Conservation (phyloP, 2,329 filamentous ascomycete species). For the Cladosporium colombiae region DNA sequence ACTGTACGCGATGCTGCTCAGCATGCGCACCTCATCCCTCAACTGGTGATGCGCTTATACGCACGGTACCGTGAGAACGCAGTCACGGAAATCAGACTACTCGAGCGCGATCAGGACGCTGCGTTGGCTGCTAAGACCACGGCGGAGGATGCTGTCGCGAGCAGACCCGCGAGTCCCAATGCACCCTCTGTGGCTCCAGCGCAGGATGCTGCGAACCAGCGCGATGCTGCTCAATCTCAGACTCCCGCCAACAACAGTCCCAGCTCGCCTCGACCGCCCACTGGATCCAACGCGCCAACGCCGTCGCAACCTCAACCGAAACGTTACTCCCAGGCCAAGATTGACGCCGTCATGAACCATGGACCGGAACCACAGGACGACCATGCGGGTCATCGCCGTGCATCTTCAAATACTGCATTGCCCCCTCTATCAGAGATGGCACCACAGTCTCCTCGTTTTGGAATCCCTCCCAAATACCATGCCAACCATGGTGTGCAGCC, state of each 20-base stretch:
- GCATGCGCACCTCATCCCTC: constrained; percentile 67
- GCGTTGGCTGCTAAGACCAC: constrained; percentile 61
- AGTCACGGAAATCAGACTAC: constrained; percentile 69
- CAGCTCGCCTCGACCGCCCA: constrained; percentile 19
- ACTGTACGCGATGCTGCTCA: constrained; percentile 67
- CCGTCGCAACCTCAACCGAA: constrained; percentile 23
- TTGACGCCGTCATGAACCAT: constrained; percentile 41
- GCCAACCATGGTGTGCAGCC: constrained; percentile 34
- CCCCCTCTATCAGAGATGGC: constrained; percentile 40
- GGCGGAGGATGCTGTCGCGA: constrained; percentile 53
- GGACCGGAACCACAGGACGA: constrained; percentile 37
- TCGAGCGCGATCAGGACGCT: constrained; percentile 70
- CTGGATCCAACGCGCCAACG: constrained; percentile 20
- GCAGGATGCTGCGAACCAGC: constrained; percentile 22
- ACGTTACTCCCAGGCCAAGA: constrained; percentile 36
- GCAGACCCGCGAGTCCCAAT: constrained; percentile 47
- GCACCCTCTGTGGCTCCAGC: constrained; percentile 30
- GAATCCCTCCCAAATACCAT: constrained; percentile 32
- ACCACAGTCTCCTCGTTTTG: constrained; percentile 36
- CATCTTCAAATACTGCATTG: constrained; percentile 35
- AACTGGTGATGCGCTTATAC: constrained; percentile 73
- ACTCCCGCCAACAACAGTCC: constrained; percentile 25
- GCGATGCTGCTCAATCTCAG: constrained; percentile 18
- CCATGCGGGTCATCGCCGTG: constrained; percentile 29
- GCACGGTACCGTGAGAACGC: constrained; percentile 69